Conservation (phyloP, 2,329 filamentous ascomycete genomes). For the Aspergillus floridensis region DNA sequence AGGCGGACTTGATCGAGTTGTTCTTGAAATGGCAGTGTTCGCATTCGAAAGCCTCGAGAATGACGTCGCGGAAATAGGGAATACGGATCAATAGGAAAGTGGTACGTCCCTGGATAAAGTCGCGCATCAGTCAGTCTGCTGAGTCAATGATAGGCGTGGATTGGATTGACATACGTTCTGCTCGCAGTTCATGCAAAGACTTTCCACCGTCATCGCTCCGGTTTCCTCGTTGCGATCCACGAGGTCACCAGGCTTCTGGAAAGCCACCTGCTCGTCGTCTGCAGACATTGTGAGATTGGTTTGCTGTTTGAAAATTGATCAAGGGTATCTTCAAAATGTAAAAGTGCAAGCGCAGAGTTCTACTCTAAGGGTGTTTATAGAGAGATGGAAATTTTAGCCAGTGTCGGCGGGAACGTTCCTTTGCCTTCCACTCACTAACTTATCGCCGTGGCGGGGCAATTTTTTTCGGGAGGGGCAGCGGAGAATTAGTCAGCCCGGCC, state of each 20-base stretch:
- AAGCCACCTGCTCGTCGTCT: conserved; percentile 22
- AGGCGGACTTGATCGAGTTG: conserved; percentile 90
- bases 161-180: conserved; percentile 64
- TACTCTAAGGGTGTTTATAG: neutral
- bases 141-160: neutral
- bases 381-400: neutral
- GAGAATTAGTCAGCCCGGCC: conserved; percentile 20
- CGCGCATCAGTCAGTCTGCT: conserved; percentile 21
- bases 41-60: conserved; percentile 95
- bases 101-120: conserved; percentile 67
- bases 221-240: conserved; percentile 41
- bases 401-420: conserved; percentile 30
- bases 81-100: conserved; percentile 86
- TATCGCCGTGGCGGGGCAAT: conserved; percentile 22
- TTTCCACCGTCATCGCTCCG: conserved; percentile 57
- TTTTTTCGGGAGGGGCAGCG: conserved; percentile 25
- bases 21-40: conserved; percentile 85
- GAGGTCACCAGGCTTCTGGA: conserved; percentile 40
- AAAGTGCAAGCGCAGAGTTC: too few species aligned
- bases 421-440: conserved; percentile 18
- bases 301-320: too few species aligned
- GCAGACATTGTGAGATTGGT: conserved; percentile 26
- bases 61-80: conserved; percentile 95
- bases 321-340: too few species aligned
- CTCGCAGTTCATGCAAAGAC: conserved; percentile 82